Conservation (phyloP, 2,329 filamentous ascomycete genomes). For the Xylaria sp. region DNA sequence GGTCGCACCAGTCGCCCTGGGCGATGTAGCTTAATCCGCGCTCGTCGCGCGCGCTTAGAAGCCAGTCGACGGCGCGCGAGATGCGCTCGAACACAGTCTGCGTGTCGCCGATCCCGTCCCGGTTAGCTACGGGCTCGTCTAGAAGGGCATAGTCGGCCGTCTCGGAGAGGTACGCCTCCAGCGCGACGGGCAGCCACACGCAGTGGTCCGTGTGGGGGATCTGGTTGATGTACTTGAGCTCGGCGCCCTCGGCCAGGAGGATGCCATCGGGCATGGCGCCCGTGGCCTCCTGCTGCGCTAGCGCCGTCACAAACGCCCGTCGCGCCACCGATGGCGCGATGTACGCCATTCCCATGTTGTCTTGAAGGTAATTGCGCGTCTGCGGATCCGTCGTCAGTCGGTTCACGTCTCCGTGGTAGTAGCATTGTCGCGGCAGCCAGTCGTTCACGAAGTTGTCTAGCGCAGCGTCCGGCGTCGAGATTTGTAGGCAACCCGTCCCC, state of each 20-base stretch:
- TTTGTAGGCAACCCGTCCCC: conserved; percentile 61
- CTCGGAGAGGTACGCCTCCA: conserved; percentile 65
- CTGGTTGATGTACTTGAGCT: conserved; percentile 70
- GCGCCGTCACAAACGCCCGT: conserved; percentile 59
- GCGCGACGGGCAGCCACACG: conserved; percentile 65
- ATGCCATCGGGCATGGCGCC: conserved; percentile 70
- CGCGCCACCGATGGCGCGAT: conserved; percentile 62
- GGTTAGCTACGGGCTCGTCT: conserved; percentile 54
- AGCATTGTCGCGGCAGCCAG: conserved; percentile 67
- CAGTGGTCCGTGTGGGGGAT: conserved; percentile 70
- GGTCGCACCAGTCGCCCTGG: conserved; percentile 70
- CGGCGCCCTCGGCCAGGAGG: conserved; percentile 62
- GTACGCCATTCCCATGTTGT: conserved; percentile 70
- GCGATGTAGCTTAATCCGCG: conserved; percentile 67
- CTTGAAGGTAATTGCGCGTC: conserved; percentile 68
- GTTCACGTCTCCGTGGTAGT: conserved; percentile 69
- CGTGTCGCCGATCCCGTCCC: conserved; percentile 59
- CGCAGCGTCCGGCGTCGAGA: conserved; percentile 64
- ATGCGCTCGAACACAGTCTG: conserved; percentile 65
- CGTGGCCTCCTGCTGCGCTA: conserved; percentile 63
- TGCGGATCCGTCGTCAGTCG: conserved; percentile 68
- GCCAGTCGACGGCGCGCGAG: conserved; percentile 67
- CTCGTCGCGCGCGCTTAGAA: conserved; percentile 60
- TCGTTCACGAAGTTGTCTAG: conserved; percentile 69
- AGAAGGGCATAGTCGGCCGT: conserved; percentile 64